Percentiles rank a stretch among this genome's conserved stretches.
phyloP scores from a whole-genome alignment of 139 green algal species.

The Micractinium sp. region DNA sequence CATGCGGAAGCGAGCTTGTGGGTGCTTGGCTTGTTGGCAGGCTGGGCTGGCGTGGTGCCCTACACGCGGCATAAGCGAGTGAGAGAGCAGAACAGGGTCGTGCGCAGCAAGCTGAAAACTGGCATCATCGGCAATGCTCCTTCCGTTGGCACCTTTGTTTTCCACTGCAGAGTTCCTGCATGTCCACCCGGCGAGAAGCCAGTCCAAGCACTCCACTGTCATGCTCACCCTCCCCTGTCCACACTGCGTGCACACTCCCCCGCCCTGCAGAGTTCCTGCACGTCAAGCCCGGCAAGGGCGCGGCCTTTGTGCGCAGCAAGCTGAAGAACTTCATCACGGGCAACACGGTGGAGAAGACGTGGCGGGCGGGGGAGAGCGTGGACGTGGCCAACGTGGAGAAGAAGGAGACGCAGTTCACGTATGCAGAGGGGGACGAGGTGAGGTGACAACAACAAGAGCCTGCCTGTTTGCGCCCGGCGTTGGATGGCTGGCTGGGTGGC shows the following conservation, averaged over 20 bases:
- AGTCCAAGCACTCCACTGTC: too few relatives aligned
- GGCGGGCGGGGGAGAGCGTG: constrained; percentile 93
- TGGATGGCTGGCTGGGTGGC: background rate
- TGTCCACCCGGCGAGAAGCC: constrained; percentile 96
- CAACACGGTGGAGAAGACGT: constrained; percentile 87
- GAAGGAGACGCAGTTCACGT: constrained; percentile 86
- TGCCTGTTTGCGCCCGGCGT: background rate
- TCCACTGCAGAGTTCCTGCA: constrained; percentile 91
- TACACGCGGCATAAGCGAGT: too few relatives aligned
- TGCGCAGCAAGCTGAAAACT: too few relatives aligned
- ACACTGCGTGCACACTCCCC: too few relatives aligned
- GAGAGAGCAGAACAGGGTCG: too few relatives aligned
- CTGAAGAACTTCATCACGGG: constrained; percentile 96
- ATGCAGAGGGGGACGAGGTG: constrained; percentile 75
- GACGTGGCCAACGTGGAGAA: constrained; percentile 75
- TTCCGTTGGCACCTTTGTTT: too few relatives aligned
- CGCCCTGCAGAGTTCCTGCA: constrained; percentile 92
- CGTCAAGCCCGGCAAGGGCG: constrained; percentile 98
- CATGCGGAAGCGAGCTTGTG: too few relatives aligned
- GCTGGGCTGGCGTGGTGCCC: background rate
- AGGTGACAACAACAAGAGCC: background rate
- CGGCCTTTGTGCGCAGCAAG: constrained; percentile 98
- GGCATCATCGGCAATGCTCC: too few relatives aligned
- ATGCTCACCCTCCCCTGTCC: too few relatives aligned
- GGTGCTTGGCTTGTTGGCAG: background rate